Percentiles rank a stretch among this genome's conserved stretches.
phyloP scores from a whole-genome alignment of 768 basidiomycete genomes.

The Gelatoporia subvermispora region DNA sequence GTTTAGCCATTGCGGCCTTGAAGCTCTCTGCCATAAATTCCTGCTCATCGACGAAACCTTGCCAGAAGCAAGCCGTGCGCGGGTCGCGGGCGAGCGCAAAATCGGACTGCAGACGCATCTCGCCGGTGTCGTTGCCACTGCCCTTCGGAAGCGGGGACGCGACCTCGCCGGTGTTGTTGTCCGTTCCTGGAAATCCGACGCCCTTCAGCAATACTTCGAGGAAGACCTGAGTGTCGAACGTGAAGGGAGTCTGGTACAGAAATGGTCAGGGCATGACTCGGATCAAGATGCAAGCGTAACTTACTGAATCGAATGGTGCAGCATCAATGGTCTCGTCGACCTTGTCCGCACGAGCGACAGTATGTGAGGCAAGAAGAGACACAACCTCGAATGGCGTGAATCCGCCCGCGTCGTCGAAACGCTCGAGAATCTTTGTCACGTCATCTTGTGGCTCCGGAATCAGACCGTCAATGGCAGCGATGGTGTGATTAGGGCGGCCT shows the following conservation, averaged over 20 bases:
- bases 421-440: conserved; percentile 17
- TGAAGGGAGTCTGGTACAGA: conserved; percentile 3
- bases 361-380: conserved; percentile 20
- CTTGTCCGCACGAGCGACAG: conserved; percentile 20
- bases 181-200: conserved; percentile 25
- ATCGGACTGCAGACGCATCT: conserved; percentile 43
- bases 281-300: no score
- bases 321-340: conserved; percentile 21
- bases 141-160: conserved; percentile 27
- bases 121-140: conserved; percentile 20
- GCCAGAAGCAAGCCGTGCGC: conserved; percentile 45
- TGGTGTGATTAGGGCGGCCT: conserved; percentile 12
- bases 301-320: conserved; percentile 20
- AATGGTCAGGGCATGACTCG: no score
- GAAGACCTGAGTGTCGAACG: conserved; percentile 19
- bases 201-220: conserved; percentile 22
- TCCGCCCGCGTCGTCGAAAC: conserved; percentile 19
- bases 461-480: conserved; percentile 11
- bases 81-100: conserved; percentile 27
- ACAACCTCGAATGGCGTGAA: conserved; percentile 22
- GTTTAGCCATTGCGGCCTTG: conserved; percentile 7
- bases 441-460: conserved; percentile 18
- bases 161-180: conserved; percentile 35
- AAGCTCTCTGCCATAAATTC: conserved; percentile 1
- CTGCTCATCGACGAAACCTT: conserved; percentile 31